phyloP scores from a whole-genome alignment of 2,329 filamentous ascomycete species.

The Verticillium albo-atrum region DNA sequence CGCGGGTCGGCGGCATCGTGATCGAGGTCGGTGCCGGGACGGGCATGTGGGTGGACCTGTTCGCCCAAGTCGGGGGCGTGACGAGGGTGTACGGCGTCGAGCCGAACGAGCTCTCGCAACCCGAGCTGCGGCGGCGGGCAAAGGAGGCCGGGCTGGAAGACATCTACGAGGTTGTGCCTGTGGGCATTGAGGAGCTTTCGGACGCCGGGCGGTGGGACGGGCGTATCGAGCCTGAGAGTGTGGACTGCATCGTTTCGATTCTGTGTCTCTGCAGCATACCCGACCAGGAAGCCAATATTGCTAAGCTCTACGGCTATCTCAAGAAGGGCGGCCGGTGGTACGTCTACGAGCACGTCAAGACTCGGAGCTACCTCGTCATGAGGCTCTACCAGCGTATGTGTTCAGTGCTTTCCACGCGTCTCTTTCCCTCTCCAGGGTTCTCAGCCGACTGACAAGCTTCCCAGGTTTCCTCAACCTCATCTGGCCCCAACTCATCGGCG shows the following conservation, averaged over 20 bases:
- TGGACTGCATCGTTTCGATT: conserved; percentile 57
- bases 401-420: neutral
- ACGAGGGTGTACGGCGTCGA: conserved; percentile 59
- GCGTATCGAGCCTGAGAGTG: conserved; percentile 43
- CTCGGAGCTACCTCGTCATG: conserved; percentile 32
- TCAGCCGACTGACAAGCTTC: neutral
- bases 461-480: conserved; percentile 45
- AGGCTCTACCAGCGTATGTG: conserved; percentile 47
- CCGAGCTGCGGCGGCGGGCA: conserved; percentile 40
- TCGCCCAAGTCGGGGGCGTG: conserved; percentile 27
- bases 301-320: conserved; percentile 50
- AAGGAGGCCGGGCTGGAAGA: conserved; percentile 47
- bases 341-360: conserved; percentile 56
- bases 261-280: conserved; percentile 62
- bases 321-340: conserved; percentile 61
- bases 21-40: conserved; percentile 60
- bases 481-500: conserved; percentile 48
- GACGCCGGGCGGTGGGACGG: conserved; percentile 35
- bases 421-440: neutral
- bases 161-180: conserved; percentile 57
- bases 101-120: conserved; percentile 53
- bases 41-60: conserved; percentile 57
- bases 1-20: conserved; percentile 44
- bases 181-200: conserved; percentile 56
- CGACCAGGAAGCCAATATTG: conserved; percentile 50